phyloP scores from a whole-genome alignment of 108 stramenopile genomes.

The Poteriospumella lacustris region DNA sequence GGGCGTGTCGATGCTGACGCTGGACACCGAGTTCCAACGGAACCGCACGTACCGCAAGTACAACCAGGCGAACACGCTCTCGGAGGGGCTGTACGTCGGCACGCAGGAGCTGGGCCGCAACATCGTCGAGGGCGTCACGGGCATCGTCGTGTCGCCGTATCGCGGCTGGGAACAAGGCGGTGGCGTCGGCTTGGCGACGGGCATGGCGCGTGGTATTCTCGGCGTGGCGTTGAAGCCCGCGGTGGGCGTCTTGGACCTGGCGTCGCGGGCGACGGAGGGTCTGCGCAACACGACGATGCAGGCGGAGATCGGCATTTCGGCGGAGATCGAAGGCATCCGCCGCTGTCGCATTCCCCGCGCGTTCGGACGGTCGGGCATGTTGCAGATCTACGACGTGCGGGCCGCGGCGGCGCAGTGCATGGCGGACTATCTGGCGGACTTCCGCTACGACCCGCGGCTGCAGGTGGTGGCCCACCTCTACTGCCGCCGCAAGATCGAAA shows the following conservation, averaged over 20 bases:
- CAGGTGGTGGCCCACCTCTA: not conserved
- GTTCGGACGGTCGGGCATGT: conserved; percentile 4
- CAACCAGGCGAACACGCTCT: not conserved
- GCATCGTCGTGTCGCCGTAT: conserved; percentile 14
- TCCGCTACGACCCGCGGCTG: not conserved
- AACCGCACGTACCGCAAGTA: not conserved
- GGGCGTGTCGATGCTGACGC: conserved; percentile 22
- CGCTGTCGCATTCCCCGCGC: conserved; percentile 15
- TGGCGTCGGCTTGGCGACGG: conserved; percentile 18
- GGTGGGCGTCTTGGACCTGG: conserved; percentile 24
- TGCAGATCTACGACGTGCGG: not conserved
- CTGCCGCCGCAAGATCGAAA: too few relatives aligned
- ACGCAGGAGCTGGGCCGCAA: conserved; percentile 15
- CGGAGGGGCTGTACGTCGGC: conserved; percentile 9
- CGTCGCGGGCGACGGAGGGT: conserved; percentile 20
- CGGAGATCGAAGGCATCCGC: not conserved
- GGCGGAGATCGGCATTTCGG: not conserved
- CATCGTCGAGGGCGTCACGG: conserved; percentile 19
- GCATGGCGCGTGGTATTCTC: conserved; percentile 10
- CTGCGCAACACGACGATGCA: not conserved
- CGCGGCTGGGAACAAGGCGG: conserved; percentile 15
- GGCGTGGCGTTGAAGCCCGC: conserved; percentile 30
- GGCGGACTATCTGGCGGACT: not conserved
- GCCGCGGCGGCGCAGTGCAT: not conserved
- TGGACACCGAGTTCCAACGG: conserved; percentile 17